Conservation (phyloP, 768 basidiomycete species). For the Suillus occidentalis region DNA sequence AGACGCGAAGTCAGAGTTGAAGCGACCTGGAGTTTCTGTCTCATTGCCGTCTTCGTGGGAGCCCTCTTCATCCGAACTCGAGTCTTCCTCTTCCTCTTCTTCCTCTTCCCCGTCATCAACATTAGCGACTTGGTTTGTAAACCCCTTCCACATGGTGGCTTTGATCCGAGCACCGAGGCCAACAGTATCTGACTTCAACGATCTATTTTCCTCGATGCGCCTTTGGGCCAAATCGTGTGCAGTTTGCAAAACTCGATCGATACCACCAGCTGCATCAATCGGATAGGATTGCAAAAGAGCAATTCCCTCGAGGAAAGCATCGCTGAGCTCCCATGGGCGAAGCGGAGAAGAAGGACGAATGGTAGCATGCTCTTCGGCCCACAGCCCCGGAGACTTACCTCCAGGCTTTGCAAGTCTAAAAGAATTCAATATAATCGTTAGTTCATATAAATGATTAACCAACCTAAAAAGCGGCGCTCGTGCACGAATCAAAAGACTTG, state of each 20-base stretch:
- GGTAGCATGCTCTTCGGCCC: constrained; percentile 46
- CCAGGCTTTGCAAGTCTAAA: constrained; percentile 55
- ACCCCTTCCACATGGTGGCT: constrained; percentile 66
- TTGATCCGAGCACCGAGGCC: constrained; percentile 58
- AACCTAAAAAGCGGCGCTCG: constrained; percentile 57
- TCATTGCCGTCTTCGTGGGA: constrained; percentile 42
- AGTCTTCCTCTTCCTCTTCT: constrained; percentile 27
- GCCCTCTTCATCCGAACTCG: constrained; percentile 25
- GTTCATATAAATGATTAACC: constrained; percentile 16
- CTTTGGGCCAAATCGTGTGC: constrained; percentile 59
- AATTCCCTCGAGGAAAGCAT: constrained; percentile 68
- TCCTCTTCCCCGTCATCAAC: constrained; percentile 35
- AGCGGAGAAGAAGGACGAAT: constrained; percentile 43
- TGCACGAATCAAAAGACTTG: constrained; percentile 63
- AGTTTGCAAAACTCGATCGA: constrained; percentile 69
- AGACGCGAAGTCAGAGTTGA: constrained; percentile 51
- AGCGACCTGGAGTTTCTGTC: constrained; percentile 40
- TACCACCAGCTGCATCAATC: constrained; percentile 62
- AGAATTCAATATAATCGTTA: constrained; percentile 3
- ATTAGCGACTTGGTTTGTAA: constrained; percentile 51
- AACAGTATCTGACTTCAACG: constrained; percentile 32
- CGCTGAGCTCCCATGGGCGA: constrained; percentile 52
- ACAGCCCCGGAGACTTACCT: constrained; percentile 47
- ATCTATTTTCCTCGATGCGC: constrained; percentile 42
- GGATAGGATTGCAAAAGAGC: constrained; percentile 66